These are phyloP conservation scores for Hanseniaspora pseudoguilliermondii DNA, from an alignment of 805 yeast genomes.

Conservation along the genomic window DNA sequence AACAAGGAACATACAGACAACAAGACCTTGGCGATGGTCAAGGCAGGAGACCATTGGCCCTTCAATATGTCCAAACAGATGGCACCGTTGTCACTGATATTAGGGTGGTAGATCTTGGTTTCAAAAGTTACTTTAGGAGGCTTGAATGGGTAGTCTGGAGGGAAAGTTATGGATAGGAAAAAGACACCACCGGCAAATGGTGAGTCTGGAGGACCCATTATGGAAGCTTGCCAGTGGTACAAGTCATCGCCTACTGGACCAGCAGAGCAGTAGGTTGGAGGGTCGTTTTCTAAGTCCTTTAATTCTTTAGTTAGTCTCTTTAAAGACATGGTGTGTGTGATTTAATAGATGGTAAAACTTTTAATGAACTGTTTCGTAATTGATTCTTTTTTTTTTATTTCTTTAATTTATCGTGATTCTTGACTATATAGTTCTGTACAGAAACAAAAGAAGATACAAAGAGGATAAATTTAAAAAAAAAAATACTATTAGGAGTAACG, in stretches of 20 bases:
- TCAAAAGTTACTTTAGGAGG: conserved; percentile 92
- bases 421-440: too few relatives aligned
- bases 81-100: conserved; percentile 89
- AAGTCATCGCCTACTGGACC: conserved; percentile 97
- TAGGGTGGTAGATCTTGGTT: conserved; percentile 94
- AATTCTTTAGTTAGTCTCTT: conserved; percentile 95
- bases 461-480: too few relatives aligned
- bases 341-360: not conserved
- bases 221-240: conserved; percentile 99
- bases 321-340: conserved; percentile 48
- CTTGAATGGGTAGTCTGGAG: conserved; percentile 97
- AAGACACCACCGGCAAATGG: conserved; percentile 86
- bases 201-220: conserved; percentile 97
- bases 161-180: conserved; percentile 92
- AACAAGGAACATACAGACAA: conserved; percentile 88
- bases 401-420: too few relatives aligned
- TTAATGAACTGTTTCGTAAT: too few relatives aligned
- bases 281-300: conserved; percentile 93
- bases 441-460: too few relatives aligned
- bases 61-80: conserved; percentile 93
- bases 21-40: conserved; percentile 89
- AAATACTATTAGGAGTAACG: too few relatives aligned
- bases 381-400: too few relatives aligned
- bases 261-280: conserved; percentile 97
- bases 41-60: conserved; percentile 98